These are phyloP conservation scores for Tricladium varicosporioides DNA, from an alignment of 2,329 filamentous ascomycete genomes.

Conservation along the genomic window DNA sequence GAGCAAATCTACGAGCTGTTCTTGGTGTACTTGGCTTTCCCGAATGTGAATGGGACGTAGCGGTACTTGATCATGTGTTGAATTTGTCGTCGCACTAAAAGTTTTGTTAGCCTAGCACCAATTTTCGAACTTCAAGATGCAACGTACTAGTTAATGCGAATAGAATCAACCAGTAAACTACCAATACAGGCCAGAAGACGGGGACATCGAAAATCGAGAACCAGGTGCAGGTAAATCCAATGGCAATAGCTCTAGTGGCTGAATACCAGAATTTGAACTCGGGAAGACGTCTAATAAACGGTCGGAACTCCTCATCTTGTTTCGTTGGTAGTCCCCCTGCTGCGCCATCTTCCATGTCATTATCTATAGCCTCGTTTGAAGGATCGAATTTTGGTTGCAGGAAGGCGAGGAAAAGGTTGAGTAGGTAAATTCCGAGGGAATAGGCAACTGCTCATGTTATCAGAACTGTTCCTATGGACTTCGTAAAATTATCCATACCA, in stretches of 20 bases:
- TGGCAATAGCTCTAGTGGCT: slow-evolving; percentile 80
- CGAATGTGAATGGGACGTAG: slow-evolving; percentile 90
- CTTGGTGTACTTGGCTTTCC: slow-evolving; percentile 79
- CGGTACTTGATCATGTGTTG: slow-evolving; percentile 99
- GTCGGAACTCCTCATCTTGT: slow-evolving; percentile 95
- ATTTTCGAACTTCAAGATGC: neutral
- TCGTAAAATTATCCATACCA: slow-evolving; percentile 51
- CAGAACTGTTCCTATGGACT: neutral
- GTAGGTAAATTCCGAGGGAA: slow-evolving; percentile 95
- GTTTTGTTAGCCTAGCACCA: slow-evolving; percentile 10
- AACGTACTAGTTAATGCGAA: slow-evolving; percentile 90
- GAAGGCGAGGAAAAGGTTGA: slow-evolving; percentile 99
- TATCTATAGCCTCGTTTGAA: slow-evolving; percentile 84
- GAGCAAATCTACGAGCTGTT: slow-evolving; percentile 43
- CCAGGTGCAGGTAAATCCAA: slow-evolving; percentile 87
- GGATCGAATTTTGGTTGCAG: slow-evolving; percentile 98
- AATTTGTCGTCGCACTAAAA: slow-evolving; percentile 92
- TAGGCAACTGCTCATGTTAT: slow-evolving; percentile 70
- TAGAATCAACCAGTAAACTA: slow-evolving; percentile 98
- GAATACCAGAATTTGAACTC: slow-evolving; percentile 99
- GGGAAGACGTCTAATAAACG: slow-evolving; percentile 91
- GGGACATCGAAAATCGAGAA: slow-evolving; percentile 94
- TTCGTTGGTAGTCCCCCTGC: slow-evolving; percentile 84
- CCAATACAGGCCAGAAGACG: slow-evolving; percentile 97
- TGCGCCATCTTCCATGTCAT: slow-evolving; percentile 92